phyloP scores from a whole-genome alignment of 495 filamentous ascomycete species.

The Chaetomium tenue region DNA sequence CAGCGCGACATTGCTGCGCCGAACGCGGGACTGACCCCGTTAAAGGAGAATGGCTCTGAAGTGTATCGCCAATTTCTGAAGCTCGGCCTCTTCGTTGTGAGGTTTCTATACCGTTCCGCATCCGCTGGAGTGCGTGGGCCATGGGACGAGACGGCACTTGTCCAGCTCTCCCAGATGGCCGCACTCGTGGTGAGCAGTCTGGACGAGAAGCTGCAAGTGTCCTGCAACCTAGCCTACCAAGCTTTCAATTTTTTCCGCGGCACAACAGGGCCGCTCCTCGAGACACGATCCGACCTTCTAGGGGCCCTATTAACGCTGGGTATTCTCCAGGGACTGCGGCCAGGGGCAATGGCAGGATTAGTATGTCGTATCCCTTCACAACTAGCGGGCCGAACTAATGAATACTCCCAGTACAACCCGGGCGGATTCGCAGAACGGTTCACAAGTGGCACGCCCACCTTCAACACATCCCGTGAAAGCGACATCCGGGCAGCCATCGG shows the following conservation, averaged over 20 bases:
- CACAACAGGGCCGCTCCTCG: neutral
- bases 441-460: conserved; percentile 26
- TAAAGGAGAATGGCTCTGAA: conserved; percentile 26
- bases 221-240: conserved; percentile 30
- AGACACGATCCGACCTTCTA: neutral
- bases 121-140: conserved; percentile 10
- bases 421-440: conserved; percentile 29
- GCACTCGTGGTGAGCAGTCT: conserved; percentile 32
- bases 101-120: conserved; percentile 28
- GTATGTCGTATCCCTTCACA: conserved; percentile 30
- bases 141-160: conserved; percentile 31
- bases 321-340: conserved; percentile 46
- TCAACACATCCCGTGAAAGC: conserved; percentile 20
- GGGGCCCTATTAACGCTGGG: conserved; percentile 40
- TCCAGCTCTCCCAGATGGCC: conserved; percentile 34
- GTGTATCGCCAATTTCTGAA: conserved; percentile 32
- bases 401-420: conserved; percentile 27
- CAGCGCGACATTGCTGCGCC: neutral
- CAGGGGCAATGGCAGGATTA: conserved; percentile 36
- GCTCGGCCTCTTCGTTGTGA: conserved; percentile 29
- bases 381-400: conserved; percentile 17
- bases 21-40: neutral
- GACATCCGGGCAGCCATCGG: conserved; percentile 35
- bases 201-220: conserved; percentile 29
- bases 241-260: conserved; percentile 39